Base-by-base conservation (phyloP, 2,329 filamentous ascomycete genomes). In the Pseudogymnoascus sp. region DNA sequence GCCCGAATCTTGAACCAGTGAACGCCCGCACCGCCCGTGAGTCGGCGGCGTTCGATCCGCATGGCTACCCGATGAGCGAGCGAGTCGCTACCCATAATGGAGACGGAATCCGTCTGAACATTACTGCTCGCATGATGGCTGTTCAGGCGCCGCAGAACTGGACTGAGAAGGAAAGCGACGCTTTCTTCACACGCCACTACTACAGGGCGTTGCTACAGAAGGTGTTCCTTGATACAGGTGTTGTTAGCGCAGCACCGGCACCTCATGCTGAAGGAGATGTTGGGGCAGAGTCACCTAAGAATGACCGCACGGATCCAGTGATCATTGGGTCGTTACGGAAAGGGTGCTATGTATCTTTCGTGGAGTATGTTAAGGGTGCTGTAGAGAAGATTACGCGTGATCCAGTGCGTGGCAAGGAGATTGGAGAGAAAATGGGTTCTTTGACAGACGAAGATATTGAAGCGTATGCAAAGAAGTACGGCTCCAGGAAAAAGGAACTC, bases 81-180 rank as follows among this genome's bases (percentile, higher is more conserved):
- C 82, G 81, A 11, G 78, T 97, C 58, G 80, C 70, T 74, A 84
- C 73, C 3, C 82, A 87, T 67, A 74, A 78, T 17, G 77, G 75
- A 13, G 73, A 73, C 24, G 91, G 92, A 2, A 80, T 97, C 54
- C 83, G 90, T 24, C 80, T 97, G 62, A 97, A 99, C 74, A 96
- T 97, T 71, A 99, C 94, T 3, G 92, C 94, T 0, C 85, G 94
- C 47, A 96, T 96, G 88, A 97, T 97, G 93, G 93, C 93, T 2
- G 92, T 95, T 58, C 94, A 99, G 76, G 94, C 94, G 6, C 92
- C 94, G 1, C 81, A 86, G 63, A 99, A 99, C 76, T 99, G 94
- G 94, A 89, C 88, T 1, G 78, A 80, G 24, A 78, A 81, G 29
- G 92, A 96, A 64, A 95, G 90, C 71, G 88, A 92, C 59, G 81